Evolutionary conservation across 192 early-diverging fungal species (phyloP).

Genomic region (Funneliformis geosporum): DNA sequence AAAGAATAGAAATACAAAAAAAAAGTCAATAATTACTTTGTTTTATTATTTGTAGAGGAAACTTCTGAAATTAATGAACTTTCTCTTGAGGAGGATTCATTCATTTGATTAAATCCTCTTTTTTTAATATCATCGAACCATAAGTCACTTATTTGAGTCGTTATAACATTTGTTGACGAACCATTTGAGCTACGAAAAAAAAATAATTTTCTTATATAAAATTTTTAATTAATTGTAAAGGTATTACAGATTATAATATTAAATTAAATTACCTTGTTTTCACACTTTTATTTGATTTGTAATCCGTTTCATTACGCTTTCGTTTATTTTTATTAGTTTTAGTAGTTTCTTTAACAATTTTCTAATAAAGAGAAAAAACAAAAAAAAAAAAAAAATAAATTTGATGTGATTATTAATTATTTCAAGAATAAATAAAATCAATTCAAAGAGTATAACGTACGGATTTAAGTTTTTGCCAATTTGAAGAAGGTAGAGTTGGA

Average conservation of each 20-base stretch:
- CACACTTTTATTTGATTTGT: background rate
- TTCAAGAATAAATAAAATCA: too few relatives aligned
- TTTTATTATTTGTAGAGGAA: background rate
- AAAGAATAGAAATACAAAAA: too few relatives aligned
- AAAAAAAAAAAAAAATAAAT: background rate
- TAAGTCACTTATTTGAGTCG: background rate
- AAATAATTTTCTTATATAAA: background rate
- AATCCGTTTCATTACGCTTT: background rate
- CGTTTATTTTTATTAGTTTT: conserved; percentile 6
- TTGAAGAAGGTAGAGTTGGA: background rate
- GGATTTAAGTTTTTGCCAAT: background rate
- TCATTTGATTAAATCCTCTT: background rate
- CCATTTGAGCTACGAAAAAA: background rate
- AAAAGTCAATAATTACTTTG: background rate
- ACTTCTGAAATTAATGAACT: background rate
- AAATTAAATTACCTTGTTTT: conserved; percentile 1
- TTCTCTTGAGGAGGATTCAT: background rate
- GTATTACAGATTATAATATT: too few relatives aligned
- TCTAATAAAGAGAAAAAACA: background rate
- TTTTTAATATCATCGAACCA: background rate
- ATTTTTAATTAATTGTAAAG: background rate
- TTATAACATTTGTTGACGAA: background rate
- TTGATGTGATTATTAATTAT: background rate
- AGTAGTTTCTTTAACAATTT: background rate
- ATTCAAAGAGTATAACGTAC: background rate